Percentiles rank a stretch among this genome's conserved stretches.
phyloP scores from a whole-genome alignment of 495 filamentous ascomycete genomes.

The Trichoderma gamsii region DNA sequence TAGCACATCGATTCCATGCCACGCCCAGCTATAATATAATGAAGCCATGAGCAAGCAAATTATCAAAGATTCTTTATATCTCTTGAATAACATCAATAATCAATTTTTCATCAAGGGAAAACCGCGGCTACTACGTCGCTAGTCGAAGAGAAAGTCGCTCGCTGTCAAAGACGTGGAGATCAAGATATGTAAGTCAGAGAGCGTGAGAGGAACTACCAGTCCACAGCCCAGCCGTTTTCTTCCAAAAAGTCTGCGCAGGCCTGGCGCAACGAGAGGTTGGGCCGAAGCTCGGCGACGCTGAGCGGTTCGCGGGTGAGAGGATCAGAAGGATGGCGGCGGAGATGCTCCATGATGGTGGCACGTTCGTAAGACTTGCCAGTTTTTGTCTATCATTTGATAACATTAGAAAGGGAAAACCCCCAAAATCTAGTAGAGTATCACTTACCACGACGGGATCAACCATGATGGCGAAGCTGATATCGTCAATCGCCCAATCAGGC shows the following conservation, averaged over 20 bases:
- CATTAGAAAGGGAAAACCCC: no score
- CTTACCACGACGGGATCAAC: slow-evolving; percentile 77
- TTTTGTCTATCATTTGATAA: slow-evolving; percentile 50
- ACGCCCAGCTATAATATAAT: no score
- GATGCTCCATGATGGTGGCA: slow-evolving; percentile 76
- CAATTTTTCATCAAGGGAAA: no score
- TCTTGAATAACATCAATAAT: no score
- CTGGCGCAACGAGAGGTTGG: slow-evolving; percentile 76
- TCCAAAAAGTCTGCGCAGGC: slow-evolving; percentile 80
- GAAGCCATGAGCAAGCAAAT: no score
- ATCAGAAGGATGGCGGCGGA: slow-evolving; percentile 68
- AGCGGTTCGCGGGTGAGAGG: slow-evolving; percentile 78
- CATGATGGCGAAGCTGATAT: slow-evolving; percentile 89
- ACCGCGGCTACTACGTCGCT: no score
- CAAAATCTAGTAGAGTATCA: slow-evolving; percentile 1
- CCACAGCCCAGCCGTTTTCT: slow-evolving; percentile 88
- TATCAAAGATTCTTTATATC: no score
- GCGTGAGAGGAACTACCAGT: slow-evolving; percentile 56
- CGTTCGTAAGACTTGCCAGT: slow-evolving; percentile 87
- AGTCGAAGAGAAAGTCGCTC: no score
- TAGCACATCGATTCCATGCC: neutral
- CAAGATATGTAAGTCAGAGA: no score
- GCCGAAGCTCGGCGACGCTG: slow-evolving; percentile 61
- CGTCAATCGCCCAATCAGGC: slow-evolving; percentile 82
- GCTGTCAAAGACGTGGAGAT: no score